A percentile compares a stretch with the other conserved stretches of the same genome.
Evolutionary conservation across 805 yeast species (phyloP).

Genomic region (Saccharomycopsis sp.): DNA sequence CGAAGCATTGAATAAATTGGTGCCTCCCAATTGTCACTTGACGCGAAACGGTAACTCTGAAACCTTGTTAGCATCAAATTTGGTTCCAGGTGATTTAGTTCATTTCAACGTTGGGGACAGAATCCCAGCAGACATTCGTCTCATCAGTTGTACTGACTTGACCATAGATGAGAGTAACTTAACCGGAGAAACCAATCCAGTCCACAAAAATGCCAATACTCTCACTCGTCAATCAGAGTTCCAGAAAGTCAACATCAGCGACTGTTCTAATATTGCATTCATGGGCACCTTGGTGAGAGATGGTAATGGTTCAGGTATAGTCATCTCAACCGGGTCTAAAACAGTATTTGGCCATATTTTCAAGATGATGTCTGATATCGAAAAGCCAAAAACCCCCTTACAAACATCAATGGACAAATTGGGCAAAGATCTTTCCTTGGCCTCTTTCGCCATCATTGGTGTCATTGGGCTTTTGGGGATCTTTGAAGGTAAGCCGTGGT

Average conservation of each 20-base stretch:
- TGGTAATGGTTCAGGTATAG: slow-evolving; percentile 92
- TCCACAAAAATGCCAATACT: slow-evolving; percentile 43
- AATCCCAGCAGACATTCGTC: slow-evolving; percentile 90
- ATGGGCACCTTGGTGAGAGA: slow-evolving; percentile 98
- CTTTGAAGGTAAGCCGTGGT: slow-evolving; percentile 87
- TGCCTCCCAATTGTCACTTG: slow-evolving; percentile 94
- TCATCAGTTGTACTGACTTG: slow-evolving; percentile 69
- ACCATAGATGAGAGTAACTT: slow-evolving; percentile 87
- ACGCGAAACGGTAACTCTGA: slow-evolving; percentile 73
- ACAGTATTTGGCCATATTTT: slow-evolving; percentile 95
- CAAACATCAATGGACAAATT: slow-evolving; percentile 93
- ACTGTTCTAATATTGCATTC: slow-evolving; percentile 72
- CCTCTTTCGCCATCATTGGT: slow-evolving; percentile 83
- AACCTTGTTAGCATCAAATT: slow-evolving; percentile 72
- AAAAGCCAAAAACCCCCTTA: slow-evolving; percentile 95
- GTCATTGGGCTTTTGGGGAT: slow-evolving; percentile 86
- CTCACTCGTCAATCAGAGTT: slow-evolving; percentile 17
- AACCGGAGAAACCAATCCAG: slow-evolving; percentile 93
- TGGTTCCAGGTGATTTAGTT: slow-evolving; percentile 95
- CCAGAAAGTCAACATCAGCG: slow-evolving; percentile 30
- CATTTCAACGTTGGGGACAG: slow-evolving; percentile 88
- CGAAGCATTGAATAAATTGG: slow-evolving; percentile 85
- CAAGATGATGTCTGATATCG: slow-evolving; percentile 90
- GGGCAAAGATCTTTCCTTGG: slow-evolving; percentile 80
- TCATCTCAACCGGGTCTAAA: slow-evolving; percentile 77